Evolutionary conservation across 805 yeast genomes (phyloP).

Genomic region (Candida germanica): DNA sequence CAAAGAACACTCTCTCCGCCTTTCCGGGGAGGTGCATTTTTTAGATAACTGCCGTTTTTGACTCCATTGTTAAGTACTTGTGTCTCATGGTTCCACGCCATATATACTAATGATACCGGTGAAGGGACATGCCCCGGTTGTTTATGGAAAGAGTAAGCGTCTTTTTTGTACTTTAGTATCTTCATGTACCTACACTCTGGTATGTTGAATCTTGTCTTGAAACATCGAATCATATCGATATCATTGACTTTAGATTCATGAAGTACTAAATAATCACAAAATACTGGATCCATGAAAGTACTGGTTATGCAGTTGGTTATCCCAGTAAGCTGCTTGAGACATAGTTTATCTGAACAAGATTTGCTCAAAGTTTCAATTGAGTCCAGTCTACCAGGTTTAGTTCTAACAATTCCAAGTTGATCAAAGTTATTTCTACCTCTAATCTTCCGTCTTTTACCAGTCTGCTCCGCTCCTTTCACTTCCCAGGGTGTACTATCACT

Average conservation of each 20-base stretch:
- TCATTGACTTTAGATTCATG: conserved; percentile 29
- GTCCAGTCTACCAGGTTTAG: conserved; percentile 90
- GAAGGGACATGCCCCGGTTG: conserved; percentile 22
- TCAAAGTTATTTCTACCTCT: conserved; percentile 67
- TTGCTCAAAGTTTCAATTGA: conserved; percentile 70
- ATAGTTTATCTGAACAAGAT: conserved; percentile 85
- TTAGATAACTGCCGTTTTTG: conserved; percentile 53
- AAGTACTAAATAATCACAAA: conserved; percentile 49
- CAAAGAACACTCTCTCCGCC: conserved; percentile 44
- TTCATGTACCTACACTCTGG: conserved; percentile 14
- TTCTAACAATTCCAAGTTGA: conserved; percentile 65
- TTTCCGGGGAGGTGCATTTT: conserved; percentile 40
- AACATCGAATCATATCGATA: conserved; percentile 41
- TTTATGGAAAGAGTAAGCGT: conserved; percentile 25
- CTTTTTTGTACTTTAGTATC: conserved; percentile 20
- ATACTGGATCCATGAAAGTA: conserved; percentile 28
- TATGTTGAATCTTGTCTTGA: conserved; percentile 22
- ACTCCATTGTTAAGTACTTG: conserved; percentile 57
- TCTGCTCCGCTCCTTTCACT: conserved; percentile 4
- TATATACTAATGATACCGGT: conserved; percentile 27
- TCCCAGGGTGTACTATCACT: conserved; percentile 20
- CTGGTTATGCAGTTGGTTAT: conserved; percentile 47
- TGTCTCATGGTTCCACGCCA: conserved; percentile 17
- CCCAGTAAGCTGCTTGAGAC: conserved; percentile 59
- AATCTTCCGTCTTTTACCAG: conserved; percentile 4